Conservation (phyloP, 2,329 filamentous ascomycete species). For the Neonectria neomacrospora region DNA sequence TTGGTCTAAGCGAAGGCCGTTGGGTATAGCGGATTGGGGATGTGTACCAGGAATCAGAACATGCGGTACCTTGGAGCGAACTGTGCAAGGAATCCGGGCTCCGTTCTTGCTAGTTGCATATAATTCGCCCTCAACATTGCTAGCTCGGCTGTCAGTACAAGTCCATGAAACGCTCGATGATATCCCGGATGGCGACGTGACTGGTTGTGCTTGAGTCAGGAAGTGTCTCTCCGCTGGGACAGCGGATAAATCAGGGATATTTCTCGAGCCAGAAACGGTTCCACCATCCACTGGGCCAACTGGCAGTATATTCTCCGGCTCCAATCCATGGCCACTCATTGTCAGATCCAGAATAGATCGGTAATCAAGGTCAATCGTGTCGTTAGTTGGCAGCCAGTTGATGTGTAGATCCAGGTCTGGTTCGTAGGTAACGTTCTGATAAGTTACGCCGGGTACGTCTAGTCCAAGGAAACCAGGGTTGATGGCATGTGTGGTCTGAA, state of each 20-base stretch:
- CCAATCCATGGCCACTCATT: not conserved
- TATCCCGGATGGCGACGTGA: conserved; percentile 3
- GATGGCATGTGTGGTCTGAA: not conserved
- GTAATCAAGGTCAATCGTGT: conserved; percentile 39
- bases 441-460: conserved; percentile 6
- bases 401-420: conserved; percentile 35
- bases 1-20: not conserved
- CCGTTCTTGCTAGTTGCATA: conserved; percentile 38
- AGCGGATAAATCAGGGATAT: not conserved
- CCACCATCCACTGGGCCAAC: not conserved
- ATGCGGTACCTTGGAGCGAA: conserved; percentile 21
- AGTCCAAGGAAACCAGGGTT: conserved; percentile 7
- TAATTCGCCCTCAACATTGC: conserved; percentile 11
- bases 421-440: conserved; percentile 21
- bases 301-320: not conserved
- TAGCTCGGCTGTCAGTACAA: conserved; percentile 7
- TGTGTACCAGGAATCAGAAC: conserved; percentile 14
- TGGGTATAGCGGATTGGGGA: not conserved
- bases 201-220: not conserved
- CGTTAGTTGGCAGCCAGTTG: conserved; percentile 43
- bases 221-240: not conserved
- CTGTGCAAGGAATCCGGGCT: conserved; percentile 32
- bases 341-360: conserved; percentile 24
- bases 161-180: conserved; percentile 30
- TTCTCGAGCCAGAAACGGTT: not conserved